phyloP scores from a whole-genome alignment of 2,329 filamentous ascomycete genomes.

The Beauveria australis region DNA sequence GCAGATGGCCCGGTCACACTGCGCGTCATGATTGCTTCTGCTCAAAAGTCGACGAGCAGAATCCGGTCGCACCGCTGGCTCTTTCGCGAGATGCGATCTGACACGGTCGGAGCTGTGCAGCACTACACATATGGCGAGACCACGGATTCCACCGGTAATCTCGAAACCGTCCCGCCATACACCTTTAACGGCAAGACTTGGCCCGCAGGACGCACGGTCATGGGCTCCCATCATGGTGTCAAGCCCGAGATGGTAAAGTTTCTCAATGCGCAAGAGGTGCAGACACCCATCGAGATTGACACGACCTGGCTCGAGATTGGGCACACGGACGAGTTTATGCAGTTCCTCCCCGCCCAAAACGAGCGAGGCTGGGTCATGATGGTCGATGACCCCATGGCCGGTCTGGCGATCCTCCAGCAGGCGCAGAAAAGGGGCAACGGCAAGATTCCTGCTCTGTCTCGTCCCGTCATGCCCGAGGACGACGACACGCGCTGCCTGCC shows the following conservation, averaged over 20 bases:
- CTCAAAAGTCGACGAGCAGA: neutral
- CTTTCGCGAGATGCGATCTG: neutral
- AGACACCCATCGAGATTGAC: conserved; percentile 27
- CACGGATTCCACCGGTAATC: neutral
- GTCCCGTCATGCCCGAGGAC: conserved; percentile 7
- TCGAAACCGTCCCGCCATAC: conserved; percentile 5
- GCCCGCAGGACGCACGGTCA: neutral
- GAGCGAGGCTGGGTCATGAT: conserved; percentile 19
- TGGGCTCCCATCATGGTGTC: conserved; percentile 2
- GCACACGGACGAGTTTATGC: conserved; percentile 23
- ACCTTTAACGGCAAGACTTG: neutral
- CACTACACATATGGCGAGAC: neutral
- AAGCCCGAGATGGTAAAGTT: conserved; percentile 18
- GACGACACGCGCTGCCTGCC: conserved; percentile 10
- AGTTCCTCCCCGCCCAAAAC: conserved; percentile 20
- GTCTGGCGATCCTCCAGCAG: conserved; percentile 16
- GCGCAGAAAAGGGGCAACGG: conserved; percentile 14
- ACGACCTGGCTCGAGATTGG: conserved; percentile 20
- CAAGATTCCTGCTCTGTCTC: conserved; percentile 12
- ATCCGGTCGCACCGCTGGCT: neutral
- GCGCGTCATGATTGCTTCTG: conserved; percentile 3
- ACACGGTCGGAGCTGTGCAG: neutral
- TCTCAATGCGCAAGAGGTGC: conserved; percentile 26
- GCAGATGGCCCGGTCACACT: neutral
- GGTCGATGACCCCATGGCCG: conserved; percentile 17